Conservation (phyloP, 805 yeast species). For the Kodamaea neixiangensis region DNA sequence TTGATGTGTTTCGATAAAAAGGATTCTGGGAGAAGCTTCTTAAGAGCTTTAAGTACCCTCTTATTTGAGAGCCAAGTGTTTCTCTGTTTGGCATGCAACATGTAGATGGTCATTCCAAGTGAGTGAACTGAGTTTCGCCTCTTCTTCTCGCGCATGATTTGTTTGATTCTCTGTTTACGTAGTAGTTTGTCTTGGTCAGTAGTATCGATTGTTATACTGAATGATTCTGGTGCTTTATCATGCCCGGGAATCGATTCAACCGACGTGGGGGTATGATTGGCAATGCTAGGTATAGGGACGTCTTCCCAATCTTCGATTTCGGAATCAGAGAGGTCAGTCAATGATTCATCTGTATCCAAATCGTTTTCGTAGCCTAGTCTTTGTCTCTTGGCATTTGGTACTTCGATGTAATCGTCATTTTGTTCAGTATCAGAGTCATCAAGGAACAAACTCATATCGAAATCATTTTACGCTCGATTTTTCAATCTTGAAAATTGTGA, state of each 20-base stretch:
- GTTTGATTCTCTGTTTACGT: conserved; percentile 10
- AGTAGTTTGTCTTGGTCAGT: background rate
- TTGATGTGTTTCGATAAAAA: conserved; percentile 18
- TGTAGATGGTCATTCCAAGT: conserved; percentile 26
- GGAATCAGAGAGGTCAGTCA: conserved; percentile 3
- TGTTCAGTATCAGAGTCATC: conserved; percentile 9
- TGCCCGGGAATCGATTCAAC: background rate
- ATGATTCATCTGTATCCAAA: background rate
- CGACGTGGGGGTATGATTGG: background rate
- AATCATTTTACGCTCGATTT: background rate
- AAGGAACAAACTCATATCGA: conserved; percentile 5
- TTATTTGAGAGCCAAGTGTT: conserved; percentile 22
- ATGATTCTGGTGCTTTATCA: background rate
- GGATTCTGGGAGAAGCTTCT: conserved; percentile 26
- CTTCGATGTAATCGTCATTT: background rate
- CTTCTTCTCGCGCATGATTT: conserved; percentile 14
- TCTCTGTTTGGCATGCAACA: conserved; percentile 21
- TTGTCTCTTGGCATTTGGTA: background rate
- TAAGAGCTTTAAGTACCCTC: conserved; percentile 22
- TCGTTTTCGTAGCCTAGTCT: background rate
- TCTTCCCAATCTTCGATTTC: conserved; percentile 13
- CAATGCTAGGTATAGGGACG: conserved; percentile 4
- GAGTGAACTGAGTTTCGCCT: conserved; percentile 15
- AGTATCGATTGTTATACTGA: conserved; percentile 1
- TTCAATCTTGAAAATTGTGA: background rate